Evolutionary conservation across 2,329 filamentous ascomycete species (phyloP).

Genomic region (Neoscytalidium dimidiatum): DNA sequence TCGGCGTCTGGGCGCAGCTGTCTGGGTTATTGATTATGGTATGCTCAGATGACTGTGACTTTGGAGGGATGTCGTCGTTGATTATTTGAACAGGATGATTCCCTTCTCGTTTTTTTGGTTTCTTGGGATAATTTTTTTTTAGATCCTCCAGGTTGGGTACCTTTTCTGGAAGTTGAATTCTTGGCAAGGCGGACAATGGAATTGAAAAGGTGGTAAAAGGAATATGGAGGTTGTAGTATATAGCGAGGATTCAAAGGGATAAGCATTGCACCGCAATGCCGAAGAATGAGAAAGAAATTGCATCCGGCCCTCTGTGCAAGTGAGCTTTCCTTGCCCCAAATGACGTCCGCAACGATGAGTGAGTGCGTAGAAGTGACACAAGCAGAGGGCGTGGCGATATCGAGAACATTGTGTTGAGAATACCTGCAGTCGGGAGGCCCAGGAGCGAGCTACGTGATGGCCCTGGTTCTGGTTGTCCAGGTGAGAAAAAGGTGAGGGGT

Average conservation of each 20-base stretch:
- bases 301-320: not conserved
- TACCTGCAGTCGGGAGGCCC: too few relatives aligned
- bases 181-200: not conserved
- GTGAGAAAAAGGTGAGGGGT: not conserved
- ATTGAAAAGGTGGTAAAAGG: not conserved
- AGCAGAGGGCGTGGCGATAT: not conserved
- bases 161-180: not conserved
- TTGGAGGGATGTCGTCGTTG: not conserved
- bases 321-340: not conserved
- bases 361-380: not conserved
- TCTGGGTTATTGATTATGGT: not conserved
- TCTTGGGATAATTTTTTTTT: not conserved
- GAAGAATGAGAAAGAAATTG: not conserved
- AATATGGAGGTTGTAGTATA: not conserved
- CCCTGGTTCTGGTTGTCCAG: too few relatives aligned
- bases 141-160: not conserved
- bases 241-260: not conserved
- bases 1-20: conserved; percentile 4
- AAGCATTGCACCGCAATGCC: conserved; percentile 1
- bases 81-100: not conserved
- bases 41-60: not conserved
- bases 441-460: too few relatives aligned
- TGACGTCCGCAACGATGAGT: too few relatives aligned
- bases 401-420: not conserved
- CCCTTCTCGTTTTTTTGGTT: not conserved